Percentiles rank a stretch among this genome's conserved stretches.
These are phyloP conservation scores for Coemansia erecta DNA, from an alignment of 192 early-diverging fungal species.

Conservation along the genomic window DNA sequence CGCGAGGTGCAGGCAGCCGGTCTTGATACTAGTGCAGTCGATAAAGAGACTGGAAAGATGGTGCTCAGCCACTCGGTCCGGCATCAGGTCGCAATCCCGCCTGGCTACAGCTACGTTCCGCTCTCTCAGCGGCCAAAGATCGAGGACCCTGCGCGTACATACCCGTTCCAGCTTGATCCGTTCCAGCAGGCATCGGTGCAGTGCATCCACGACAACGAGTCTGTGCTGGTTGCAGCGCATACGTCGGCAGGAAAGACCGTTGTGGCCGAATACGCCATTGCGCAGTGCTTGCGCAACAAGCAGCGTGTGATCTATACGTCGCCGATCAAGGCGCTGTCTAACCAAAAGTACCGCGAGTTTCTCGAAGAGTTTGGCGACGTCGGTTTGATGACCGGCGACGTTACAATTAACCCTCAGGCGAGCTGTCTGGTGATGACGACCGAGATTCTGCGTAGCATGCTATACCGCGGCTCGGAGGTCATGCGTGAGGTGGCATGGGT, in stretches of 20 bases:
- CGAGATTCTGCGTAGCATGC: conserved; percentile 96
- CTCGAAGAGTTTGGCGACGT: conserved; percentile 96
- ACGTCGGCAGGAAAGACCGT: conserved; percentile 98
- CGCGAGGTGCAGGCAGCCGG: conserved; percentile 64
- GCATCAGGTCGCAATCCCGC: conserved; percentile 93
- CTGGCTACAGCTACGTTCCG: conserved; percentile 80
- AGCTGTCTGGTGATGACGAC: conserved; percentile 98
- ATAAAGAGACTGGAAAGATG: conserved; percentile 51
- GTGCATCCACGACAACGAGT: conserved; percentile 89
- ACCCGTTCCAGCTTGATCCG: conserved; percentile 91
- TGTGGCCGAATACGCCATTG: conserved; percentile 99
- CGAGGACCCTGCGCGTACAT: conserved; percentile 76
- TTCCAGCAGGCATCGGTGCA: conserved; percentile 88
- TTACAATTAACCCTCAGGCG: conserved; percentile 91
- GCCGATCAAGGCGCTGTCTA: conserved; percentile 97
- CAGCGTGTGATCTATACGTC: conserved; percentile 96
- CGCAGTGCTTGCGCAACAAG: conserved; percentile 78
- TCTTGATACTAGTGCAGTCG: conserved; percentile 52
- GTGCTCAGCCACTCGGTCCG: conserved; percentile 66
- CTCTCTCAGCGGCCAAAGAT: conserved; percentile 82
- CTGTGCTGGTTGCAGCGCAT: conserved; percentile 93
- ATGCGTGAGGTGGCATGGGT: conserved; percentile 98
- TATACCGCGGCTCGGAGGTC: conserved; percentile 94
- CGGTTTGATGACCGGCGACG: conserved; percentile 98
- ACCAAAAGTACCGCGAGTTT: conserved; percentile 98